Conservation (phyloP, 1,284 basidiomycete species). For the Cryptococcus floricola region DNA sequence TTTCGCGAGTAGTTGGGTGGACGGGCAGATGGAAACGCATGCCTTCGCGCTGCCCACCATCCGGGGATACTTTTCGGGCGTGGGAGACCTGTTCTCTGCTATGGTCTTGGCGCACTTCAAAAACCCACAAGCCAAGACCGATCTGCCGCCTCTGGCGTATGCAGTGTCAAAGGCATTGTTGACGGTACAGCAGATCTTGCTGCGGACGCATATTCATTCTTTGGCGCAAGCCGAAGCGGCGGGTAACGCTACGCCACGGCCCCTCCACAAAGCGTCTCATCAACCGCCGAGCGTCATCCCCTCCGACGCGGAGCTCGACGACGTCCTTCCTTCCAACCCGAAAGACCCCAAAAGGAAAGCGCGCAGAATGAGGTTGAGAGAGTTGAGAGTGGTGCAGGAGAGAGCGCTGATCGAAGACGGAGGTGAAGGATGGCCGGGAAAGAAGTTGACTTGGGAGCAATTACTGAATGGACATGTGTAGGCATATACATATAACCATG, state of each 20-base stretch:
- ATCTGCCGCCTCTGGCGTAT: slow-evolving; percentile 52
- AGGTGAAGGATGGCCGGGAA: slow-evolving; percentile 38
- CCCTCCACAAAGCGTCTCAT: slow-evolving; percentile 16
- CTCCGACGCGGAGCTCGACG: slow-evolving; percentile 70
- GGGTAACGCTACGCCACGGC: slow-evolving; percentile 29
- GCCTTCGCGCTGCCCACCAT: slow-evolving; percentile 72
- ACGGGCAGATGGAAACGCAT: slow-evolving; percentile 54
- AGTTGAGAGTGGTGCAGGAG: slow-evolving; percentile 73
- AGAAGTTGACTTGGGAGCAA: slow-evolving; percentile 29
- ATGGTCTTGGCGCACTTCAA: slow-evolving; percentile 79
- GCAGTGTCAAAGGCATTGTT: slow-evolving; percentile 69
- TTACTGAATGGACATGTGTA: too few species aligned
- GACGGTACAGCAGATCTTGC: slow-evolving; percentile 80
- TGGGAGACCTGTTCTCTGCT: slow-evolving; percentile 95
- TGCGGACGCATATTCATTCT: slow-evolving; percentile 61
- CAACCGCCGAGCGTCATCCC: slow-evolving; percentile 26
- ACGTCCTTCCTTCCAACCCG: slow-evolving; percentile 26
- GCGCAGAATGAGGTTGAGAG: slow-evolving; percentile 71
- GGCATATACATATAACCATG: too few species aligned
- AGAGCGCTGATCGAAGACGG: slow-evolving; percentile 48
- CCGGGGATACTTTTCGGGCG: slow-evolving; percentile 90
- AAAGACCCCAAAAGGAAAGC: slow-evolving; percentile 62
- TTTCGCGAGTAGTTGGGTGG: slow-evolving; percentile 59
- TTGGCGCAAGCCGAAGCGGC: slow-evolving; percentile 13
- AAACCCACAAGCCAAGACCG: slow-evolving; percentile 17